Conservation (phyloP, 2,329 filamentous ascomycete species). For the Helotiales sp. region DNA sequence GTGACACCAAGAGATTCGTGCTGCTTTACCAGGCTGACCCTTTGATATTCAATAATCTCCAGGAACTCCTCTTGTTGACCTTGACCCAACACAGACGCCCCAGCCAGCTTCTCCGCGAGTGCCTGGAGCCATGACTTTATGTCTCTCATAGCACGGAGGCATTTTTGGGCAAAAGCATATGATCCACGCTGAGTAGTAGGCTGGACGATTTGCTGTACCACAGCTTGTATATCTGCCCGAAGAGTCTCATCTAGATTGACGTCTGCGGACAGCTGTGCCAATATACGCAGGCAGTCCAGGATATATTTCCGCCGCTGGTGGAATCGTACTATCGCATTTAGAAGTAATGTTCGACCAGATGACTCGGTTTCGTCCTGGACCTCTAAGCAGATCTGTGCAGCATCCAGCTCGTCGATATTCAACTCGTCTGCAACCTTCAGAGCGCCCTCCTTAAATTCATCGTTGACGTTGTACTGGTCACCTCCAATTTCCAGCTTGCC, state of each 20-base stretch:
- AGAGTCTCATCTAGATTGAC: slow-evolving; percentile 41
- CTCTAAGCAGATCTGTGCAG: slow-evolving; percentile 73
- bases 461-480: slow-evolving; percentile 77
- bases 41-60: slow-evolving; percentile 79
- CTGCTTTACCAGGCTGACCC: slow-evolving; percentile 78
- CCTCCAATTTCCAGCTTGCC: slow-evolving; percentile 44
- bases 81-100: slow-evolving; percentile 72
- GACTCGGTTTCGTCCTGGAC: slow-evolving; percentile 68
- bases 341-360: slow-evolving; percentile 71
- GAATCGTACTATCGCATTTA: slow-evolving; percentile 82
- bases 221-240: slow-evolving; percentile 51
- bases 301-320: slow-evolving; percentile 83
- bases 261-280: slow-evolving; percentile 59
- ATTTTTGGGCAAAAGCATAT: slow-evolving; percentile 68
- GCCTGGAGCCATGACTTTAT: slow-evolving; percentile 76
- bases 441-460: slow-evolving; percentile 81
- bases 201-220: slow-evolving; percentile 54
- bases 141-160: slow-evolving; percentile 72
- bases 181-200: slow-evolving; percentile 40
- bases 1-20: slow-evolving; percentile 88
- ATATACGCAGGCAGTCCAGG: slow-evolving; percentile 79
- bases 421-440: slow-evolving; percentile 84
- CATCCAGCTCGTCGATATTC: slow-evolving; percentile 85
- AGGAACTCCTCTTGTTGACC: slow-evolving; percentile 61
- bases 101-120: slow-evolving; percentile 74